A percentile compares a stretch with the other conserved stretches of the same genome.
These are phyloP conservation scores for Xylaria sp. DNA, from an alignment of 2,329 filamentous ascomycete genomes.

Conservation along the genomic window DNA sequence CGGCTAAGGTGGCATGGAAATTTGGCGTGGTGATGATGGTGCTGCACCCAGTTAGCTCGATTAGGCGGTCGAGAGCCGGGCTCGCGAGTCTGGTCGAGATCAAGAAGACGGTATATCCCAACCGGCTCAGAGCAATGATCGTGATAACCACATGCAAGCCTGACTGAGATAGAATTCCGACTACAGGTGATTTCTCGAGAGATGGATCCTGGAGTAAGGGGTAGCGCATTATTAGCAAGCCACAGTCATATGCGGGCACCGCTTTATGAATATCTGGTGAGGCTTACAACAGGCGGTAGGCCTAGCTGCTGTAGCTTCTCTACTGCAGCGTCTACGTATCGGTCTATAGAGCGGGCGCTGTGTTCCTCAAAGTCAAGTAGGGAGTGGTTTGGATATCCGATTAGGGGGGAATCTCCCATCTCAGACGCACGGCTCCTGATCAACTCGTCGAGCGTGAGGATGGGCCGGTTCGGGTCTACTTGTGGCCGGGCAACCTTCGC, in stretches of 20 bases:
- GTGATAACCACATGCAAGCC: conserved; percentile 53
- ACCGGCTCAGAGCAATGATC: conserved; percentile 54
- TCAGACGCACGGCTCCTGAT: conserved; percentile 25
- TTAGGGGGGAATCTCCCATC: conserved; percentile 27
- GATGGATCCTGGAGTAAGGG: conserved; percentile 19
- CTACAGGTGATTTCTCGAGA: conserved; percentile 9
- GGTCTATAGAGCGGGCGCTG: conserved; percentile 24
- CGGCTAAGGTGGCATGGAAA: conserved; percentile 23
- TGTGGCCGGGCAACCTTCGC: conserved; percentile 13
- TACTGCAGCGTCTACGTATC: conserved; percentile 24
- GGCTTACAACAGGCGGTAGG: conserved; percentile 27
- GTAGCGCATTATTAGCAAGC: conserved; percentile 11
- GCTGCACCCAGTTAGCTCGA: conserved; percentile 49
- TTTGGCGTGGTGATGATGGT: conserved; percentile 45
- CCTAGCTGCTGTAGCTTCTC: conserved; percentile 27
- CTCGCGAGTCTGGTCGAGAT: conserved; percentile 54
- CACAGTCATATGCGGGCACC: neutral
- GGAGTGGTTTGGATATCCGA: conserved; percentile 30
- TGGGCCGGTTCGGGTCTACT: conserved; percentile 19
- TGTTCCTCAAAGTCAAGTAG: conserved; percentile 29
- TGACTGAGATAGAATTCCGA: conserved; percentile 28
- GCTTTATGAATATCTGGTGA: neutral
- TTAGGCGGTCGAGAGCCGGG: conserved; percentile 52
- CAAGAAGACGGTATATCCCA: conserved; percentile 56
- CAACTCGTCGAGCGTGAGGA: conserved; percentile 26